Percentiles rank a stretch among this genome's conserved stretches.
Conservation (phyloP, 805 yeast species). For the Sugiyamaella valdiviana region DNA sequence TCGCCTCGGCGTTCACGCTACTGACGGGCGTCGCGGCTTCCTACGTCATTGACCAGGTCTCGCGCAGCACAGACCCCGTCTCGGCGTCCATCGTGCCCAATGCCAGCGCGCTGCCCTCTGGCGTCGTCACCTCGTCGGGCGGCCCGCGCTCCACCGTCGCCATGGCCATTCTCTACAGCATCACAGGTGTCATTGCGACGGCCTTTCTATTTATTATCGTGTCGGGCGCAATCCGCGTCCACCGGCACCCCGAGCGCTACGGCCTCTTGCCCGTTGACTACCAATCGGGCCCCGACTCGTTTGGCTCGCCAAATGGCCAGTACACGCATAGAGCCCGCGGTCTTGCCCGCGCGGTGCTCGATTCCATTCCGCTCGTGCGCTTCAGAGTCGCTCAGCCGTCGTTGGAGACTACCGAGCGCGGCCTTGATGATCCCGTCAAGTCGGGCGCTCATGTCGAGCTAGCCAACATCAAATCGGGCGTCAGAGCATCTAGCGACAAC, state of each 20-base stretch:
- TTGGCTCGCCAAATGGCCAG: slow-evolving; percentile 11
- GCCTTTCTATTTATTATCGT: slow-evolving; percentile 27
- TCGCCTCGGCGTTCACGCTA: slow-evolving; percentile 24
- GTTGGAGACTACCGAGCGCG: too few relatives aligned
- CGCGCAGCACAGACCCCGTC: slow-evolving; percentile 2
- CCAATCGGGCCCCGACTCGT: slow-evolving; percentile 8
- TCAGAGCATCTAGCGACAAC: neutral
- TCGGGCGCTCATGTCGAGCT: neutral
- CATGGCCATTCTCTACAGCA: slow-evolving; percentile 28
- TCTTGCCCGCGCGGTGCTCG: slow-evolving; percentile 33
- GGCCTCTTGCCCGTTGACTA: slow-evolving; percentile 18
- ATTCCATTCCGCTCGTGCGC: slow-evolving; percentile 31
- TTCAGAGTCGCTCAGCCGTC: slow-evolving; percentile 12
- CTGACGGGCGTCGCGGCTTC: slow-evolving; percentile 14
- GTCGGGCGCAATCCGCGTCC: slow-evolving; percentile 31
- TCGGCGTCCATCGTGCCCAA: neutral
- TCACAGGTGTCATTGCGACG: slow-evolving; percentile 28
- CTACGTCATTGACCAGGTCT: slow-evolving; percentile 12
- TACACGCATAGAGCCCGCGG: slow-evolving; percentile 28
- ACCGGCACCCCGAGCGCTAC: slow-evolving; percentile 33
- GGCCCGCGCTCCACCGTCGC: slow-evolving; percentile 22
- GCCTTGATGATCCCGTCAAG: neutral
- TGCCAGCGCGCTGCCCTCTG: slow-evolving; percentile 1
- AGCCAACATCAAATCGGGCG: neutral
- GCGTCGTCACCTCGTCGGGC: neutral